These are phyloP conservation scores for Cercospora sp. DNA, from an alignment of 2,329 filamentous ascomycete species.

Conservation along the genomic window DNA sequence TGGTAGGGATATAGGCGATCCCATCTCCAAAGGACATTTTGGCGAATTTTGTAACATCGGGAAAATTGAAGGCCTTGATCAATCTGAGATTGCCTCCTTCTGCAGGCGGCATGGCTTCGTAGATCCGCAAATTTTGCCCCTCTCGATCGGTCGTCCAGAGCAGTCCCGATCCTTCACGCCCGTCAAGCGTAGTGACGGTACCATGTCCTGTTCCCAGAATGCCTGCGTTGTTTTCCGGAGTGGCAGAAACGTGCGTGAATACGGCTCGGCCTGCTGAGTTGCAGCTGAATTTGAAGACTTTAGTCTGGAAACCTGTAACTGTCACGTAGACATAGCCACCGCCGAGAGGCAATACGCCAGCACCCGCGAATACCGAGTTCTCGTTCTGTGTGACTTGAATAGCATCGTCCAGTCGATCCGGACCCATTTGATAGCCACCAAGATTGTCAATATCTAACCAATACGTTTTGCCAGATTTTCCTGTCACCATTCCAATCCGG, in stretches of 20 bases:
- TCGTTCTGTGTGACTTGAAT: slow-evolving; percentile 16
- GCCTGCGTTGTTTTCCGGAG: slow-evolving; percentile 13
- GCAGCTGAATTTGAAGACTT: slow-evolving; percentile 16
- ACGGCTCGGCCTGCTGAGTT: slow-evolving; percentile 1
- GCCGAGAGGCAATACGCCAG: slow-evolving; percentile 8
- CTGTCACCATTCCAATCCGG: slow-evolving; percentile 17
- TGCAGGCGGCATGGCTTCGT: slow-evolving; percentile 12
- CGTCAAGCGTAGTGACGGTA: slow-evolving; percentile 13
- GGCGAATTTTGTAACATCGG: slow-evolving; percentile 8
- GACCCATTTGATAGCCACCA: slow-evolving; percentile 17
- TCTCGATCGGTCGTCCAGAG: slow-evolving; percentile 15
- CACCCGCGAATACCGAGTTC: slow-evolving; percentile 14
- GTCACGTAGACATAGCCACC: slow-evolving; percentile 14
- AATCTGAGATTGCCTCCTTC: slow-evolving; percentile 3
- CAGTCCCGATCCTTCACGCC: slow-evolving; percentile 3
- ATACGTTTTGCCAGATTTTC: slow-evolving; percentile 14
- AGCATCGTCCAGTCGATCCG: slow-evolving; percentile 14
- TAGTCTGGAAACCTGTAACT: slow-evolving; percentile 8
- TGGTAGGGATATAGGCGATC: slow-evolving; percentile 9
- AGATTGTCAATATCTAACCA: slow-evolving; percentile 15
- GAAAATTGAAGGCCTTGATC: slow-evolving; percentile 11
- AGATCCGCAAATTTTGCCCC: slow-evolving; percentile 14
- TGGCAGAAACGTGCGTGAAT: slow-evolving; percentile 7
- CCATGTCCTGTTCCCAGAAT: slow-evolving; percentile 13
- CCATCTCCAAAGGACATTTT: slow-evolving; percentile 12